Evolutionary conservation across 352 stramenopile species (phyloP).

Genomic region (Lagenidium sp.): DNA sequence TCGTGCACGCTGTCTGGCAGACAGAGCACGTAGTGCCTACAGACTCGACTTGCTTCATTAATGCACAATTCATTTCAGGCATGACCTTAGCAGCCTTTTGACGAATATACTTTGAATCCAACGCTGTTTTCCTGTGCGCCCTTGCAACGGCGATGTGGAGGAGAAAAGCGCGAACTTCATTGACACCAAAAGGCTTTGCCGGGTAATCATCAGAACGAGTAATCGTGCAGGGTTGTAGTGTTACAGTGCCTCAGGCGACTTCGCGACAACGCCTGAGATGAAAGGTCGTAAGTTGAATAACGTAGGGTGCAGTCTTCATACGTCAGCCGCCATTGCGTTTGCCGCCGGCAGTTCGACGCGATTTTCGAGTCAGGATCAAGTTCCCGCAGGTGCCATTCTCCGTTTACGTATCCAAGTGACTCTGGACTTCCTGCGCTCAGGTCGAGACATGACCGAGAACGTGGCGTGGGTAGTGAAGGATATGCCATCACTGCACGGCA

Average conservation of each 20-base stretch:
- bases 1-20: background rate
- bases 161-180: background rate
- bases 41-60: background rate
- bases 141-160: background rate
- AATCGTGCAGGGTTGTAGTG: too few species aligned
- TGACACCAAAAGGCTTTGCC: background rate
- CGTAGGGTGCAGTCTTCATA: background rate
- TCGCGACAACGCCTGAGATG: background rate
- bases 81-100: background rate
- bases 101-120: too few species aligned
- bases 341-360: background rate
- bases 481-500: conserved; percentile 13
- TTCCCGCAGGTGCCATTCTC: background rate
- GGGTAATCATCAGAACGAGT: conserved; percentile 1
- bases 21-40: background rate
- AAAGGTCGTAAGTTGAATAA: background rate
- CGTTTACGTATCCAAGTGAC: background rate
- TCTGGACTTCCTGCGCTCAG: background rate
- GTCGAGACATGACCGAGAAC: background rate
- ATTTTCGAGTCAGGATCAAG: background rate
- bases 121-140: background rate
- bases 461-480: conserved; percentile 14
- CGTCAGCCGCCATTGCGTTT: conserved; percentile 1
- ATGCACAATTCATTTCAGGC: background rate
- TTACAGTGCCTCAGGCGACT: too few species aligned